phyloP scores from a whole-genome alignment of 2,329 filamentous ascomycete species.

The Bimuria novae-zelandiae region DNA sequence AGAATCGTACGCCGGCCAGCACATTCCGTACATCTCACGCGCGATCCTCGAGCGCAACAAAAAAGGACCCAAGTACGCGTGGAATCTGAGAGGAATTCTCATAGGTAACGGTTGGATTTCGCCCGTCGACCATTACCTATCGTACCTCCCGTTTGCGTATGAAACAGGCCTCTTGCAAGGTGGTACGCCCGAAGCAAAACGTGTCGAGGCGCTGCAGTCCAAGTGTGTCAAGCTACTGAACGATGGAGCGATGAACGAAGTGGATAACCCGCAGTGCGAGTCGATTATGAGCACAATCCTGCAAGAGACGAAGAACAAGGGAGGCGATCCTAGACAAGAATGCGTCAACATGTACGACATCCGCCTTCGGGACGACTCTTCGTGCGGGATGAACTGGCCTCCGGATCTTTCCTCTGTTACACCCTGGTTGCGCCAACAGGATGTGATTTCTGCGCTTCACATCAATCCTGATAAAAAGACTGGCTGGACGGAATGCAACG shows the following conservation, averaged over 20 bases:
- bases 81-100: constrained; percentile 82
- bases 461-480: constrained; percentile 79
- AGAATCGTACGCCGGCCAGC: constrained; percentile 94
- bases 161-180: constrained; percentile 73
- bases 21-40: constrained; percentile 96
- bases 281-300: constrained; percentile 75
- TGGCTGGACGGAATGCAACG: constrained; percentile 90
- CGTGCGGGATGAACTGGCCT: constrained; percentile 98
- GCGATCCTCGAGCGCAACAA: constrained; percentile 89
- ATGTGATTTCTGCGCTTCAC: constrained; percentile 80
- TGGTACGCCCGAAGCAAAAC: constrained; percentile 65
- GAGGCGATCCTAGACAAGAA: constrained; percentile 56
- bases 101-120: constrained; percentile 99
- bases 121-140: constrained; percentile 83
- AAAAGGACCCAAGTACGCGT: constrained; percentile 55
- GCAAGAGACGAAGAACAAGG: constrained; percentile 62
- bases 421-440: constrained; percentile 81
- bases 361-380: constrained; percentile 76
- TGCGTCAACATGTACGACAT: constrained; percentile 99
- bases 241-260: constrained; percentile 61
- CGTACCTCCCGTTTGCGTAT: constrained; percentile 83
- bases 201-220: constrained; percentile 70
- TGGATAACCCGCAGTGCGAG: constrained; percentile 77
- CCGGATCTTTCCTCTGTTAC: constrained; percentile 78
- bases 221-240: constrained; percentile 68